phyloP scores from a whole-genome alignment of 352 stramenopile species.

The Phytophthora boehmeriae region DNA sequence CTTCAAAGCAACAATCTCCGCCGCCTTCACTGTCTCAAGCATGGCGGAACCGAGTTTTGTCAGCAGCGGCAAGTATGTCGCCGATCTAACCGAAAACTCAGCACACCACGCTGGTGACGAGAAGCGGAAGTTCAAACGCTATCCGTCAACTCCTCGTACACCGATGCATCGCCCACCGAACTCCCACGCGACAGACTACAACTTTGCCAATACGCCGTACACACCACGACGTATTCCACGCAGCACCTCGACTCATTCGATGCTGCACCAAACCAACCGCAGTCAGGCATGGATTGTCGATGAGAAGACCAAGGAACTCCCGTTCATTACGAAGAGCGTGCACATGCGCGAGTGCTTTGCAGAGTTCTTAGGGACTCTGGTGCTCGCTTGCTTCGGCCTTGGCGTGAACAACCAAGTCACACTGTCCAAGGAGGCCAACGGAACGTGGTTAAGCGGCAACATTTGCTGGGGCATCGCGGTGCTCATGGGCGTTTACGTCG shows the following conservation, averaged over 20 bases:
- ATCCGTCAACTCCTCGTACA: slow-evolving; percentile 21
- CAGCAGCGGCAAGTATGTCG: slow-evolving; percentile 33
- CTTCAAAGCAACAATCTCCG: neutral
- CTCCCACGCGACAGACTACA: slow-evolving; percentile 14
- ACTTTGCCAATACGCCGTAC: slow-evolving; percentile 33
- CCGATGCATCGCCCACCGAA: slow-evolving; percentile 22
- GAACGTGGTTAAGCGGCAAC: slow-evolving; percentile 68
- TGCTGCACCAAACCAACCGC: slow-evolving; percentile 40
- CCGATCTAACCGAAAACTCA: slow-evolving; percentile 34
- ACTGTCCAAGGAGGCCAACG: slow-evolving; percentile 45
- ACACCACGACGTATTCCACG: slow-evolving; percentile 21
- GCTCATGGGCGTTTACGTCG: slow-evolving; percentile 54
- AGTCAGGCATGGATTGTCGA: slow-evolving; percentile 29
- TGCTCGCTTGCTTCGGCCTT: slow-evolving; percentile 54
- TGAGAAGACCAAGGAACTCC: slow-evolving; percentile 24
- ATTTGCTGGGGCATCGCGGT: slow-evolving; percentile 69
- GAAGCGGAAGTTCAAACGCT: slow-evolving; percentile 20
- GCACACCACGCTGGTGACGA: slow-evolving; percentile 12
- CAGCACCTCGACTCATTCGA: slow-evolving; percentile 18
- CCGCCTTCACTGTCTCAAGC: neutral
- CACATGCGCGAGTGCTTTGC: slow-evolving; percentile 56
- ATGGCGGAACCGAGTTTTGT: slow-evolving; percentile 31
- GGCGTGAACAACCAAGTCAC: slow-evolving; percentile 63
- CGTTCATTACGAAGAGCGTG: slow-evolving; percentile 33
- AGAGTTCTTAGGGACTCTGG: slow-evolving; percentile 59